Base-by-base conservation (phyloP, 2,329 filamentous ascomycete species). In the Cercospora zeina region DNA sequence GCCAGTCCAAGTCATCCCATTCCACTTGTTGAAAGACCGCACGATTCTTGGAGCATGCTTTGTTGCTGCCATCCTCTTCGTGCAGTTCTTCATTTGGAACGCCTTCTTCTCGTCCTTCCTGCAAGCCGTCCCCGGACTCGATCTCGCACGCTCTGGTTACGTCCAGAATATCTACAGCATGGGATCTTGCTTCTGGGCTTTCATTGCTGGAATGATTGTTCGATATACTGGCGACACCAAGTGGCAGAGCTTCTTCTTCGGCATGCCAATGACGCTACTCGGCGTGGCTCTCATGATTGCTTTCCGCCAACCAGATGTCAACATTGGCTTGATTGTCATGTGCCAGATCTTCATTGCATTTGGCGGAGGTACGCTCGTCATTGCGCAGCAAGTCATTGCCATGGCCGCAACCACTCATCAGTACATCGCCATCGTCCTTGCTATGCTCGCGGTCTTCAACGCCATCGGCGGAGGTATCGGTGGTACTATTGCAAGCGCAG, bases 281-380 rank as follows among this genome's bases (percentile, higher is more conserved):
- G 70, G 71, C 9, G 64, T 68, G 2, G 69, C 62, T 2, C 64
- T 72, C 27, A 70, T 73, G 70, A 70, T 74, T 10, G 58, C 66
- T 24, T 74, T 73, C 69, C 66, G 72, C 9, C 65, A 68, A 36
- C 68, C 71, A 9, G 74, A 77, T 31, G 74, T 72, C 7, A 72
- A 77, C 33, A 76, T 84, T 27, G 75, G 78, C 30, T 82, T 79
- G 71, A 71, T 84, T 8, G 72, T 84, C 56, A 79, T 83, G 77
- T 82, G 80, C 62, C 84, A 88, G 70, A 79, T 87, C 53, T 79
- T 87, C 62, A 81, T 88, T 62, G 82, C 85, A 6, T 79, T 85
- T 36, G 82, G 81, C 3, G 84, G 83, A 3, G 84, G 84, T 11
- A 78, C 82, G 10, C 77, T 87, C 5, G 82, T 84, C 62, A 83